Evolutionary conservation across 2,329 filamentous ascomycete species (phyloP).

Genomic region (Aspergillus pseudoviridinutans): DNA sequence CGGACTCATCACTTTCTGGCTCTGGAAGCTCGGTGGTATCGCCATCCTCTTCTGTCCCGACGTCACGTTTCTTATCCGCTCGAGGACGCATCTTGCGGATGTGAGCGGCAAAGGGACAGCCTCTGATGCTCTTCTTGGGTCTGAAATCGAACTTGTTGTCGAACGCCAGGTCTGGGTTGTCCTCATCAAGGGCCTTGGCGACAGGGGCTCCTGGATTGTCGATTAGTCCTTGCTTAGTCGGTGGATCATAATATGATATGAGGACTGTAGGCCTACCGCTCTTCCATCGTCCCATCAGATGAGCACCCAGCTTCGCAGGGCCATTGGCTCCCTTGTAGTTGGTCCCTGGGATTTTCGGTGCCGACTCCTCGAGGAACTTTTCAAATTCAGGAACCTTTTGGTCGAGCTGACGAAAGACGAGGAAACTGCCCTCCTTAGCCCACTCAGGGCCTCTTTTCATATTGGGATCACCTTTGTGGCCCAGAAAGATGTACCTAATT

Average conservation of each 20-base stretch:
- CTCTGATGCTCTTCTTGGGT: conserved; percentile 25
- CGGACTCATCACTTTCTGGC: background rate
- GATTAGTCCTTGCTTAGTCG: background rate
- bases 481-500: conserved; percentile 27
- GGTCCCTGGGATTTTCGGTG: conserved; percentile 10
- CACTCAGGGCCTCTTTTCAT: conserved; percentile 28
- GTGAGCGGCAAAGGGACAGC: conserved; percentile 46
- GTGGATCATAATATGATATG: background rate
- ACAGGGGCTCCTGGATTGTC: conserved; percentile 29
- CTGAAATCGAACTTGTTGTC: conserved; percentile 41
- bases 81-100: conserved; percentile 47
- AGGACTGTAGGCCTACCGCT: conserved; percentile 20
- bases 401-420: conserved; percentile 43
- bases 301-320: conserved; percentile 36
- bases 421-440: conserved; percentile 44
- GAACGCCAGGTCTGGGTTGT: conserved; percentile 29
- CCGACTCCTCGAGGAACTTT: conserved; percentile 33
- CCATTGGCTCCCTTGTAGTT: conserved; percentile 15
- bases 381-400: conserved; percentile 45
- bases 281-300: conserved; percentile 45
- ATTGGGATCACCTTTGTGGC: conserved; percentile 31
- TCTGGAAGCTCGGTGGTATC: conserved; percentile 2
- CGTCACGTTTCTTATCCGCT: conserved; percentile 24
- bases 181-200: conserved; percentile 25
- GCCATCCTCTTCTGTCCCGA: conserved; percentile 5